Evolutionary conservation across 2,329 filamentous ascomycete genomes (phyloP), one percentile per base, ranked within the genome.

Genomic region (Diaporthe sp.): DNA sequence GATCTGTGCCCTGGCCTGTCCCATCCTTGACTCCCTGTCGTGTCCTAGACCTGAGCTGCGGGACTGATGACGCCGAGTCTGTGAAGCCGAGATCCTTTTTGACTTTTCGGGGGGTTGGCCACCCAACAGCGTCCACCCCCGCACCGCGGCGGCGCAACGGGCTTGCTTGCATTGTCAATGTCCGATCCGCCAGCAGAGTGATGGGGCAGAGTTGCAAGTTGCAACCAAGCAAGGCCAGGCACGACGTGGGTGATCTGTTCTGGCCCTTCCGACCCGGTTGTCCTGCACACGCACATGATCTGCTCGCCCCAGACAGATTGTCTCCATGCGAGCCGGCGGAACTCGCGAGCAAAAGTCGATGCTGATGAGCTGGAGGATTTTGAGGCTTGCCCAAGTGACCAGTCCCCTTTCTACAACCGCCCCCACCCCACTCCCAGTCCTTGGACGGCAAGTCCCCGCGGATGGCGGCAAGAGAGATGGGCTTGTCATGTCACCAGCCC

Each of bases 91-190:
- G 71, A 73, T 75, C n/a, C 52, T 35, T 57, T 68, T 58, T 61
- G 52, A 52, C 40, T 25, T 45, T 45, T 55, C 73, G 61, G 38
- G 61, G 69, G 64, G 45, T 42, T 66, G 52, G 64, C 30, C 38
- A 28, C 69, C 55, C 70, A 30, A 58, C 74, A 75, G 57, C 71
- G 66, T 67, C 66, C 42, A 75, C 45, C 74, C 74, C 74, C 74
- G 71, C 74, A 70, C 28, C 10, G 19, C 38, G 38, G 35, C 28
- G 10, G 25, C 45, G 28, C 22, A 61, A 54, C 60, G 60, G 64
- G 40, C 45, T 58, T 57, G 57, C 17, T 54, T 57, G 64, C 28
- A 64, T 64, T 70, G 71, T 75, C 73, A 69, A 71, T 64, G 57
- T 72, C 42, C n/a, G 55, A 42, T 52, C 69, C 42, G 55, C 58